A percentile compares a stretch with the other conserved stretches of the same genome.
Evolutionary conservation across 352 stramenopile genomes (phyloP).

Genomic region (Ophiocytium majus): DNA sequence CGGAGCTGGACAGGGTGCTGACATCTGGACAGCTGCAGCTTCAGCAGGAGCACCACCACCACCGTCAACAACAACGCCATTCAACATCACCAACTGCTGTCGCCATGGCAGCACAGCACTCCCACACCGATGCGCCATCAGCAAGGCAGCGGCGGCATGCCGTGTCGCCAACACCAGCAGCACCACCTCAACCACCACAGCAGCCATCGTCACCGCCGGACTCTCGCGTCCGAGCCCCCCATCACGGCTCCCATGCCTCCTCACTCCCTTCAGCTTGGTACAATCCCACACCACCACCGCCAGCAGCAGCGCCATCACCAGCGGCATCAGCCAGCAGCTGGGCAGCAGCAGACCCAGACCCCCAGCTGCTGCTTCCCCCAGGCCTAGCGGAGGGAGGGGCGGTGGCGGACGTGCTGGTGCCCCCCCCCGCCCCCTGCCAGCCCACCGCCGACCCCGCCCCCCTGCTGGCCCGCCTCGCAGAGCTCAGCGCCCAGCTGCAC

Average conservation of each 20-base stretch:
- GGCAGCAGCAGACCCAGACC: neutral
- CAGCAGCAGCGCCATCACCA: too few relatives aligned
- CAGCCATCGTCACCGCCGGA: neutral
- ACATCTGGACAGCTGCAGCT: neutral
- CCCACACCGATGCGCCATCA: neutral
- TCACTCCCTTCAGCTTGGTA: too few relatives aligned
- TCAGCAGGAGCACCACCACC: neutral
- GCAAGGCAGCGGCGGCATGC: neutral
- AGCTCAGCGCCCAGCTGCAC: conserved; percentile 12
- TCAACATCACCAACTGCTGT: too few relatives aligned
- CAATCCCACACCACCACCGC: too few relatives aligned
- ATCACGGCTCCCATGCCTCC: too few relatives aligned
- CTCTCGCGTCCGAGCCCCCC: too few relatives aligned
- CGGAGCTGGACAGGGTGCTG: neutral
- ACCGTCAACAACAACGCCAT: too few relatives aligned
- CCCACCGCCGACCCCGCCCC: neutral
- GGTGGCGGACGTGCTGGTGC: neutral
- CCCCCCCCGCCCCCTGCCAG: neutral
- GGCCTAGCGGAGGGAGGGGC: too few relatives aligned
- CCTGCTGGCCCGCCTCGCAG: neutral
- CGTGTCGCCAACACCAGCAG: neutral
- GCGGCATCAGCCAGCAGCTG: neutral
- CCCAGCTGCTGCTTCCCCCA: too few relatives aligned
- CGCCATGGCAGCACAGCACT: neutral
- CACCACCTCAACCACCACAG: too few relatives aligned